A percentile compares a stretch with the other conserved stretches of the same genome.
phyloP scores from a whole-genome alignment of 2,329 filamentous ascomycete genomes.

The Botryotinia calthae region DNA sequence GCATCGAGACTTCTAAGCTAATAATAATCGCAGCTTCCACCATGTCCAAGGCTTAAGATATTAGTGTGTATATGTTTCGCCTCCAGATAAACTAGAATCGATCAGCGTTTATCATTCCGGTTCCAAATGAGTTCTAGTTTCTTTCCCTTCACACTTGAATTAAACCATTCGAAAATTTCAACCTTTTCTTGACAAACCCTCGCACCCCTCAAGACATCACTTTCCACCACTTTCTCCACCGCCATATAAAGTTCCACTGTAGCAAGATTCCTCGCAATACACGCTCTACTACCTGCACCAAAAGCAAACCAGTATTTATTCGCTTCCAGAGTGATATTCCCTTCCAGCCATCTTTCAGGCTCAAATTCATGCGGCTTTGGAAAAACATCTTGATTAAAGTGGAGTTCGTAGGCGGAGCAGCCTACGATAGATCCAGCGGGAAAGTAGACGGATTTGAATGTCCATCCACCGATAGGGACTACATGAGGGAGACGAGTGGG shows the following conservation, averaged over 20 bases:
- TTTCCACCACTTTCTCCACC: constrained; percentile 44
- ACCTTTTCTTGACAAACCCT: constrained; percentile 43
- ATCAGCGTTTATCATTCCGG: too few species aligned
- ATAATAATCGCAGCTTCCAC: not conserved
- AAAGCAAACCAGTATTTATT: constrained; percentile 48
- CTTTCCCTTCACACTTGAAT: constrained; percentile 50
- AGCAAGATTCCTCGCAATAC: constrained; percentile 51
- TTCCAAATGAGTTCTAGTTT: constrained; percentile 44
- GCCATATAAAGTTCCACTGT: constrained; percentile 45
- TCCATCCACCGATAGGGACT: constrained; percentile 41
- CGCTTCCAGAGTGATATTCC: constrained; percentile 41
- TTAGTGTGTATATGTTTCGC: not conserved
- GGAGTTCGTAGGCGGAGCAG: constrained; percentile 46
- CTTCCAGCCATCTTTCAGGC: constrained; percentile 49
- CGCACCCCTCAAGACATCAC: constrained; percentile 46
- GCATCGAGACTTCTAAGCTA: not conserved
- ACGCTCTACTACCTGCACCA: constrained; percentile 47
- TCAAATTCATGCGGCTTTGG: constrained; percentile 44
- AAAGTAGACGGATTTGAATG: constrained; percentile 38
- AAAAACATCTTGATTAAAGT: constrained; percentile 46
- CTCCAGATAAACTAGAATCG: too few species aligned
- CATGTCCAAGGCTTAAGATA: too few species aligned
- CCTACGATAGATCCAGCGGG: constrained; percentile 48
- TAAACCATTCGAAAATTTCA: constrained; percentile 56
- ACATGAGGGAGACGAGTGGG: constrained; percentile 49